Percentiles rank a stretch among this genome's conserved stretches.
These are phyloP conservation scores for Balansia obtecta DNA, from an alignment of 2,329 filamentous ascomycete genomes.

Conservation along the genomic window DNA sequence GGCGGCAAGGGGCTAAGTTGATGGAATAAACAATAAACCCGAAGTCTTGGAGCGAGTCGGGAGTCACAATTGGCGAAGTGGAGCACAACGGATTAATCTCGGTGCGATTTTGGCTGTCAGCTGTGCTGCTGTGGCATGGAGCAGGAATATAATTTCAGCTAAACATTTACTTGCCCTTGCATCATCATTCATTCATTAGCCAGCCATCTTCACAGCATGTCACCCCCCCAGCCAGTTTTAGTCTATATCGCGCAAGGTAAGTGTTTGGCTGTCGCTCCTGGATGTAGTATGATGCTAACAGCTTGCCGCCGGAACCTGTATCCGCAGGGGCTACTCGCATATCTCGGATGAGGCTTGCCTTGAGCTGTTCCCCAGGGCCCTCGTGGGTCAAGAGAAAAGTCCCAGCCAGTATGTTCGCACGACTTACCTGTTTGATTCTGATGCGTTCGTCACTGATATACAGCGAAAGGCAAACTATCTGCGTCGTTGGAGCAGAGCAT, in stretches of 20 bases:
- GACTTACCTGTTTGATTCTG: neutral
- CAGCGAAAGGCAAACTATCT: neutral
- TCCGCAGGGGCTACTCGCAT: constrained; percentile 6
- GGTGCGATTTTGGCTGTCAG: too few relatives aligned
- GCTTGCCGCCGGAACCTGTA: constrained; percentile 4
- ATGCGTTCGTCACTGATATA: constrained; percentile 1
- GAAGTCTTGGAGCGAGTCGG: too few relatives aligned
- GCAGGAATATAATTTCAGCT: too few relatives aligned
- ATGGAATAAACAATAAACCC: too few relatives aligned
- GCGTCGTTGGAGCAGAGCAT: constrained; percentile 2
- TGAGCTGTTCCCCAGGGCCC: constrained; percentile 6
- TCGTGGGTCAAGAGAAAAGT: constrained; percentile 7
- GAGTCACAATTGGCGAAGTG: too few relatives aligned
- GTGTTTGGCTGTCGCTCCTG: constrained; percentile 1
- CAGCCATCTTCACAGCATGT: constrained; percentile 6
- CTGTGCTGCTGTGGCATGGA: too few relatives aligned
- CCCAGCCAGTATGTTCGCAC: constrained; percentile 7
- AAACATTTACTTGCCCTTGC: too few relatives aligned
- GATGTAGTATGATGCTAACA: constrained; percentile 5
- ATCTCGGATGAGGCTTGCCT: constrained; percentile 6
- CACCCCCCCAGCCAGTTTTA: constrained; percentile 6
- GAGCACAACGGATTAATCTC: too few relatives aligned
- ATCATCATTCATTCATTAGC: constrained; percentile 4
- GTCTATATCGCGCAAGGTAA: constrained; percentile 8
- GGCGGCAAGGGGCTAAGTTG: too few relatives aligned